Base-by-base conservation (phyloP, 352 stramenopile genomes). In the Pythium graminicola region DNA sequence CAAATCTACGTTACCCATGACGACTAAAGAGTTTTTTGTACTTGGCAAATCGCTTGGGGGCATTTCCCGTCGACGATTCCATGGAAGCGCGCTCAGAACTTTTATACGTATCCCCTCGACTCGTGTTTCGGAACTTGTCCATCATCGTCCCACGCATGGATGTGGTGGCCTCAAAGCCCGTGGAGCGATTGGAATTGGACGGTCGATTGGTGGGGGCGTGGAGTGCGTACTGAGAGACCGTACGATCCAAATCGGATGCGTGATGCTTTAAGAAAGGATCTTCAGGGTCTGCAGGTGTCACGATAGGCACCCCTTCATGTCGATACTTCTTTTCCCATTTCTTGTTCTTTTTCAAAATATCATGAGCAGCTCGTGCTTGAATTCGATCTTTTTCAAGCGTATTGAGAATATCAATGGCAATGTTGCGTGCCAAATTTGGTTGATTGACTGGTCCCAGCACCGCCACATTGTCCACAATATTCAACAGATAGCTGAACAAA, bases 331-430 rank as follows among this genome's bases (percentile, higher is more conserved):
- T 94, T 48, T 88, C 74, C 83, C 83, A 94, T 44, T 89, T 89
- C 48, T 91, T 94, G 67, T 92, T 69, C 53, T 90, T 94, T 50
- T 91, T 94, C 16, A 94, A 43, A 31, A 92, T 80, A 45, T 91
- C 72, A 33, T 89, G 81, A 0, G 83, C 83, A 0, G 75, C 75
- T 29, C 42, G 71, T n/a, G 70, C 68, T 63, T 94, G 83, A 14
- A 85, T 59, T 13, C 70, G 73, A 54, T 94, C 76, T 71, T 84
- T 87, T 53, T 94, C 83, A 5, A 94, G 60, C 47, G 72, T 73
- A 29, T 87, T 86, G 16, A 94, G 57, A 29, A 90, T 86, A 26
- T 88, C 81, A 23, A 94, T 79, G 6, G 82, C 75, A 51, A 83
- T 79, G 4, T 73, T 73, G 33, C 83, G 76, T 16, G 81, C 62